A percentile compares a stretch with the other conserved stretches of the same genome.
These are phyloP conservation scores for Capronia americana DNA, from an alignment of 2,329 filamentous ascomycete genomes.

Conservation along the genomic window DNA sequence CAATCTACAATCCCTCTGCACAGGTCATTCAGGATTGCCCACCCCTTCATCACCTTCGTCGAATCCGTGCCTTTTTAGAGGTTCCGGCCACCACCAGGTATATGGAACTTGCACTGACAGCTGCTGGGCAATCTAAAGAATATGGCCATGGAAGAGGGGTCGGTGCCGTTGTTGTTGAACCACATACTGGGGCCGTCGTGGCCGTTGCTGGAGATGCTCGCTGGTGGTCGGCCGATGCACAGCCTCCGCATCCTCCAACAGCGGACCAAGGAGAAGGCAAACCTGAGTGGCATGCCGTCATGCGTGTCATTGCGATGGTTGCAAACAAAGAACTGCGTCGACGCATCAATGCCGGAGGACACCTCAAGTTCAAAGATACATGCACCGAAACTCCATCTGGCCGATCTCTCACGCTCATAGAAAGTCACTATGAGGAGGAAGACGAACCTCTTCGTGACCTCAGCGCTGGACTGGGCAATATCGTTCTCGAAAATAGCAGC, in stretches of 20 bases:
- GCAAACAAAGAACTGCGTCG: constrained; percentile 48
- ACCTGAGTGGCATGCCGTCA: constrained; percentile 54
- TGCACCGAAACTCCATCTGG: constrained; percentile 39
- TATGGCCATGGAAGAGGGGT: constrained; percentile 49
- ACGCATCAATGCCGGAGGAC: constrained; percentile 38
- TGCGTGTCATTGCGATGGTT: constrained; percentile 53
- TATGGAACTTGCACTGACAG: constrained; percentile 48
- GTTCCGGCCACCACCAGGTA: constrained; percentile 46
- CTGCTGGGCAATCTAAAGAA: constrained; percentile 48
- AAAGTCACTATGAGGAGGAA: constrained; percentile 36
- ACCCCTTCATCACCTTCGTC: constrained; percentile 47
- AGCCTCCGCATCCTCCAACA: constrained; percentile 17
- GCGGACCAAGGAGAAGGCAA: constrained; percentile 46
- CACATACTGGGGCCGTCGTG: constrained; percentile 49
- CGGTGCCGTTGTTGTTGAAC: constrained; percentile 55
- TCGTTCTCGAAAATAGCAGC: constrained; percentile 20
- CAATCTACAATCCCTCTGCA: constrained; percentile 53
- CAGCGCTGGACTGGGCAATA: constrained; percentile 27
- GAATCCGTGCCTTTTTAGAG: constrained; percentile 46
- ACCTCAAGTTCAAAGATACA: constrained; percentile 38
- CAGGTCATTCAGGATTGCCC: constrained; percentile 52
- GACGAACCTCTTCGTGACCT: constrained; percentile 29
- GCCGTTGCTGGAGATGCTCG: constrained; percentile 54
- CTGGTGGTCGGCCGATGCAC: constrained; percentile 38
- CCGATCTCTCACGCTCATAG: constrained; percentile 37